Conservation (phyloP, 1,139 yeast species). For the Yamadazyma oceani region DNA sequence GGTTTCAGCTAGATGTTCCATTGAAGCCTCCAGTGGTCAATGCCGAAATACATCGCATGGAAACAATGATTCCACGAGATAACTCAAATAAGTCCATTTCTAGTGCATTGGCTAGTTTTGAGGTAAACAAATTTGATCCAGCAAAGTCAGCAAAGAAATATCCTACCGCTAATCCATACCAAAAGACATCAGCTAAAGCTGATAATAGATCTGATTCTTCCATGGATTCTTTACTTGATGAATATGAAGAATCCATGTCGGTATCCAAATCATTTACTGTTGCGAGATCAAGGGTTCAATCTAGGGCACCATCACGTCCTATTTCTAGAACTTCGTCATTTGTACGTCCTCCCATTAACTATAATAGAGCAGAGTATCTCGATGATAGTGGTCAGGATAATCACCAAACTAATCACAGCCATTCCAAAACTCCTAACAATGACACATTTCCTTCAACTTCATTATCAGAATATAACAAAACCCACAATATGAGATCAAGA, state of each 20-base stretch:
- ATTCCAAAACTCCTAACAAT: slow-evolving; percentile 10
- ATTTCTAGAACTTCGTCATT: slow-evolving; percentile 27
- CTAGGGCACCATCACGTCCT: slow-evolving; percentile 29
- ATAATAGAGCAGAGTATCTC: slow-evolving; percentile 7
- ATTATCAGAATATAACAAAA: slow-evolving; percentile 35
- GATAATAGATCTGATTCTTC: slow-evolving; percentile 36
- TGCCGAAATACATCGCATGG: slow-evolving; percentile 11
- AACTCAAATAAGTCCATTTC: slow-evolving; percentile 26
- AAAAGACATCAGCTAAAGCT: background rate
- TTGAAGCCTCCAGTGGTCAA: slow-evolving; percentile 10
- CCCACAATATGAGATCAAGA: slow-evolving; percentile 23
- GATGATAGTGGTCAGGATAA: slow-evolving; percentile 6
- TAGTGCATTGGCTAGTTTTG: slow-evolving; percentile 35
- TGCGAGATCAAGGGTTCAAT: slow-evolving; percentile 17
- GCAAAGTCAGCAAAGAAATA: slow-evolving; percentile 20
- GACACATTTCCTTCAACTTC: slow-evolving; percentile 38
- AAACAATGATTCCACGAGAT: slow-evolving; percentile 14
- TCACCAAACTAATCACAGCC: background rate
- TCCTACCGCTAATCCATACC: slow-evolving; percentile 4
- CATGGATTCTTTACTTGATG: slow-evolving; percentile 54
- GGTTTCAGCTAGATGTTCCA: slow-evolving; percentile 10
- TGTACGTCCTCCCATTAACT: slow-evolving; percentile 11
- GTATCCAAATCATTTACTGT: slow-evolving; percentile 28
- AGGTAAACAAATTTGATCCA: slow-evolving; percentile 16
- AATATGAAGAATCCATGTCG: slow-evolving; percentile 46